Percentiles rank a stretch among this genome's conserved stretches.
phyloP scores from a whole-genome alignment of 169 alveolate species.

The Eimeria acervulina region DNA sequence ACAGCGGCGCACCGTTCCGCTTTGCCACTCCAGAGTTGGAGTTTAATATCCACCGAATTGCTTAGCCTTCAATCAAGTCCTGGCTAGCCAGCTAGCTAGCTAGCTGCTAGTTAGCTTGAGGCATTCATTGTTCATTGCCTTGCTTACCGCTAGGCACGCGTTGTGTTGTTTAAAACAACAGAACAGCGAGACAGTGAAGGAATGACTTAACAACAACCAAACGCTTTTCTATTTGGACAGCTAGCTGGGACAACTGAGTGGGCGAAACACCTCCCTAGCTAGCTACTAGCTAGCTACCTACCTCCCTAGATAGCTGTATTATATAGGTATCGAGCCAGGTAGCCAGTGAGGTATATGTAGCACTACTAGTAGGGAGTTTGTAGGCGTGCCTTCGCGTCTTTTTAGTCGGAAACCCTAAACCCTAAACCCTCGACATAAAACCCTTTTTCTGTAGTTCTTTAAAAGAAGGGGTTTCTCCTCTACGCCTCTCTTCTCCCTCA shows the following conservation, averaged over 20 bases:
- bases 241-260: too few species aligned
- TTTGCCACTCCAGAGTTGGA: too few species aligned
- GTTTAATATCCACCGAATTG: not conserved
- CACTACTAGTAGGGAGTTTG: not conserved
- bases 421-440: not conserved
- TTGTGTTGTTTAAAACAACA: too few species aligned
- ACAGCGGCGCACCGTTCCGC: too few species aligned
- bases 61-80: not conserved
- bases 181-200: too few species aligned
- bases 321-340: not conserved
- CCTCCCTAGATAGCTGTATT: not conserved
- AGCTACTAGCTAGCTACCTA: not conserved
- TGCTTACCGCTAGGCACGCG: too few species aligned
- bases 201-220: too few species aligned
- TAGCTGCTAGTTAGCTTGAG: not conserved
- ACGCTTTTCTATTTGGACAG: not conserved
- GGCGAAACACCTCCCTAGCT: not conserved
- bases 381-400: not conserved
- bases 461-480: too few species aligned
- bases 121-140: too few species aligned
- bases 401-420: not conserved
- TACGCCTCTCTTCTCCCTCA: too few species aligned
- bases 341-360: not conserved
- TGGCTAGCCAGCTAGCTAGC: too few species aligned
- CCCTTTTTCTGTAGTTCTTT: not conserved